Evolutionary conservation across 2,329 filamentous ascomycete genomes (phyloP), one percentile per base, ranked within the genome.

Genomic region (Fusarium redolens): DNA sequence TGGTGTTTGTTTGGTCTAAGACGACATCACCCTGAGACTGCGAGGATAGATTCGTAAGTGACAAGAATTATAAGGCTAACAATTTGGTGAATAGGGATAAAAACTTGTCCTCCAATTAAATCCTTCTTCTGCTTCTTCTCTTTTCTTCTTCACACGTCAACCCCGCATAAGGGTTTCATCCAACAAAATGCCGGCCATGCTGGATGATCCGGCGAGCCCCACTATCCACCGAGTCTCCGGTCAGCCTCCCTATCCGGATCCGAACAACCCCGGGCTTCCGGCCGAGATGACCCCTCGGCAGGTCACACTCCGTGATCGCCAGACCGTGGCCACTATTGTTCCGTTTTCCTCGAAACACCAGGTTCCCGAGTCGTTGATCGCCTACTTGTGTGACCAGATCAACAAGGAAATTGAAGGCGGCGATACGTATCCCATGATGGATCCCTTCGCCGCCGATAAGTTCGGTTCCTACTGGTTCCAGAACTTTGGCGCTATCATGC

Each of bases 351-450:
- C 92, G n/a, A 89, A 89, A 22, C 86, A 90, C 63, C 90, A 95
- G 79, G 91, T 97, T n/a, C 95, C 95, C 5, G 84, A 86, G 43
- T 91, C 92, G 11, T 85, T 97, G 65, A 85, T 96, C 40, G 87
- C 87, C 43, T 96, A 97, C 79, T 89, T 97, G 51, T 93, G 90
- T 76, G 92, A 94, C 78, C 92, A 96, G 83, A 88, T 97, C 77
- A 96, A 95, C 81, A 92, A 93, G 82, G 95, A 97, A 82, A 96
- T 97, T 78, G 93, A 96, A 78, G 93, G 94, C 81, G 95, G 95
- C 63, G 94, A 97, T 81, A 97, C 95, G 3, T 97, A 97, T 81
- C 94, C 95, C 28, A 96, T 97, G 92, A 90, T 92, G 76, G 91
- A 95, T 58, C 86, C 91, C 22, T 90, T 97, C 82, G 85, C 91